phyloP scores from a whole-genome alignment of 495 filamentous ascomycete genomes.

The Daldinia vernicosa region DNA sequence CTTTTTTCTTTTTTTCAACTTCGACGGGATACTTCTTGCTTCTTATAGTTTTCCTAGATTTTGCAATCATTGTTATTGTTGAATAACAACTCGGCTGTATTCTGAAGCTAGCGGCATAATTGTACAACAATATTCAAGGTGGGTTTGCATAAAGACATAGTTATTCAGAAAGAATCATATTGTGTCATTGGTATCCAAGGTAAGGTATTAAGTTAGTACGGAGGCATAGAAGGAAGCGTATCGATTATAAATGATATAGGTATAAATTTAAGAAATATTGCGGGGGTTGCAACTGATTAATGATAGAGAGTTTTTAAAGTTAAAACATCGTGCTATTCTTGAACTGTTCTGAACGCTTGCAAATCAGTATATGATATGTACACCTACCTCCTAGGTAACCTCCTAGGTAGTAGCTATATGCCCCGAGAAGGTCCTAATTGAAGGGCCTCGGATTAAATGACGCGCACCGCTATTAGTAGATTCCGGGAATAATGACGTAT shows the following conservation, averaged over 20 bases:
- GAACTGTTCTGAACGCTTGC: no score
- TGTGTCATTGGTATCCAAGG: neutral
- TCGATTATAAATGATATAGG: neutral
- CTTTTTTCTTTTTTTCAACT: neutral
- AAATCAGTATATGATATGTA: no score
- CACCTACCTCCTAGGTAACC: no score
- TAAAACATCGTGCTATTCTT: no score
- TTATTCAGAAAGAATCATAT: neutral
- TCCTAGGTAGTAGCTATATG: no score
- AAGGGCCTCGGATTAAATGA: neutral
- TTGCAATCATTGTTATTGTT: neutral
- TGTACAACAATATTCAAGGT: neutral
- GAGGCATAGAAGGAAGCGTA: neutral
- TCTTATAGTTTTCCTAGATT: no score
- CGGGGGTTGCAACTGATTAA: no score
- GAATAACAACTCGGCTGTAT: neutral
- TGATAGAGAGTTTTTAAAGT: no score
- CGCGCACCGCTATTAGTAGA: constrained; percentile 57
- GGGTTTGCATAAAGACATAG: neutral
- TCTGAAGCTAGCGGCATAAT: neutral
- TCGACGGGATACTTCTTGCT: neutral
- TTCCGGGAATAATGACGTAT: constrained; percentile 84
- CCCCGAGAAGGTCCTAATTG: neutral
- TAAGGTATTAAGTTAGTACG: neutral
- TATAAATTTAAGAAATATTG: no score